Evolutionary conservation across 805 yeast genomes (phyloP).

Genomic region (Candida hungchunana): DNA sequence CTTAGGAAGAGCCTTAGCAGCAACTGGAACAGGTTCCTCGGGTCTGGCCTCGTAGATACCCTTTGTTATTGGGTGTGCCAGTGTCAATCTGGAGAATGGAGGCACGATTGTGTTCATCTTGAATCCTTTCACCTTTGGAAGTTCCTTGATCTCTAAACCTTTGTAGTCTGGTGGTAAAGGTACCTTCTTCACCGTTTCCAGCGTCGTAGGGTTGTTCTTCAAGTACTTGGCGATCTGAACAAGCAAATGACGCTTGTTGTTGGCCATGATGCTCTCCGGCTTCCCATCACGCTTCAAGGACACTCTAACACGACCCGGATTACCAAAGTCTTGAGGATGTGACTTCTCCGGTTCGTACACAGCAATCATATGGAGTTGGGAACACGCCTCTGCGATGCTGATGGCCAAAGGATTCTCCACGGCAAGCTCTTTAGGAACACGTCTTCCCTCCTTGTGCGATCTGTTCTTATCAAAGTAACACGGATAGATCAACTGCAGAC

Average conservation of each 20-base stretch:
- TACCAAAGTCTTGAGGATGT: constrained; percentile 97
- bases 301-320: constrained; percentile 93
- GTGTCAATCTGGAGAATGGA: constrained; percentile 71
- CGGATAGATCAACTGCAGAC: constrained; percentile 79
- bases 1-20: constrained; percentile 36
- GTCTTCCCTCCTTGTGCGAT: constrained; percentile 76
- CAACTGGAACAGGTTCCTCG: constrained; percentile 33
- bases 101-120: constrained; percentile 86
- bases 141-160: constrained; percentile 49
- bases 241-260: constrained; percentile 64
- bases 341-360: constrained; percentile 75
- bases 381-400: constrained; percentile 70
- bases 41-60: constrained; percentile 53
- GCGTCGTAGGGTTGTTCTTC: constrained; percentile 63
- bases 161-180: constrained; percentile 64
- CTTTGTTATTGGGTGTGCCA: constrained; percentile 82
- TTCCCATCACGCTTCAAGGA: constrained; percentile 51
- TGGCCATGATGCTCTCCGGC: constrained; percentile 31
- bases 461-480: constrained; percentile 84
- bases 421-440: constrained; percentile 65
- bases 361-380: constrained; percentile 29
- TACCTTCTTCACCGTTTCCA: constrained; percentile 55
- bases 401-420: constrained; percentile 87
- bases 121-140: constrained; percentile 83
- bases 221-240: constrained; percentile 57